Percentiles rank a stretch among this genome's conserved stretches.
Evolutionary conservation across 2,329 filamentous ascomycete genomes (phyloP).

Genomic region (Rhynchosporium secalis): DNA sequence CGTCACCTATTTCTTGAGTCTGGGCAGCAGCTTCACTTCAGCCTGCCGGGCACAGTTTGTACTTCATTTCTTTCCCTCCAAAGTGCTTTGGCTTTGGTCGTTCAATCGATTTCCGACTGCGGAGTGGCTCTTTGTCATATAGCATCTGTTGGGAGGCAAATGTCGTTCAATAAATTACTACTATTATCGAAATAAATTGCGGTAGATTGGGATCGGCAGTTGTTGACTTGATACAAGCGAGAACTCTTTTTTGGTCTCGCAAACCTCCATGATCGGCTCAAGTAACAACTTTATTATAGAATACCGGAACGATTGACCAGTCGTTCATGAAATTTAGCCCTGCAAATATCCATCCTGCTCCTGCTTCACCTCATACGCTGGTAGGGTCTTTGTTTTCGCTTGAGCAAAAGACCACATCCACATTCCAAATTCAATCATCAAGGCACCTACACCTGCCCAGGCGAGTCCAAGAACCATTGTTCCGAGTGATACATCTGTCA

Average conservation of each 20-base stretch:
- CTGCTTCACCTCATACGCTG: not conserved
- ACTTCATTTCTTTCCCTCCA: too few relatives aligned
- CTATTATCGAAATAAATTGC: too few relatives aligned
- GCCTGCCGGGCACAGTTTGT: too few relatives aligned
- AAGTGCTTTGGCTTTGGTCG: too few relatives aligned
- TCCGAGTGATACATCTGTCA: not conserved
- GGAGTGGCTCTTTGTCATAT: too few relatives aligned
- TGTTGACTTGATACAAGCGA: not conserved
- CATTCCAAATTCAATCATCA: conserved; percentile 9
- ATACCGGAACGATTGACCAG: not conserved
- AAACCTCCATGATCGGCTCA: not conserved
- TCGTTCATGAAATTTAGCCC: not conserved
- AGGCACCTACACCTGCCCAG: conserved; percentile 7
- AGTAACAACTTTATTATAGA: not conserved
- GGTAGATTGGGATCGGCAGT: not conserved
- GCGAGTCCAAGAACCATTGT: conserved; percentile 2
- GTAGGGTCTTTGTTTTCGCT: not conserved
- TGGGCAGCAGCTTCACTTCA: too few relatives aligned
- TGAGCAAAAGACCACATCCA: conserved; percentile 1
- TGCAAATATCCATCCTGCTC: not conserved
- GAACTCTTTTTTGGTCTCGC: not conserved
- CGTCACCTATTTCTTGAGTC: too few relatives aligned
- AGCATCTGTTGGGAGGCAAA: too few relatives aligned
- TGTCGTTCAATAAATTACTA: too few relatives aligned
- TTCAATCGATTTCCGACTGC: too few relatives aligned